phyloP scores from a whole-genome alignment of 1,284 basidiomycete species.

The Ganoderma sinense region DNA sequence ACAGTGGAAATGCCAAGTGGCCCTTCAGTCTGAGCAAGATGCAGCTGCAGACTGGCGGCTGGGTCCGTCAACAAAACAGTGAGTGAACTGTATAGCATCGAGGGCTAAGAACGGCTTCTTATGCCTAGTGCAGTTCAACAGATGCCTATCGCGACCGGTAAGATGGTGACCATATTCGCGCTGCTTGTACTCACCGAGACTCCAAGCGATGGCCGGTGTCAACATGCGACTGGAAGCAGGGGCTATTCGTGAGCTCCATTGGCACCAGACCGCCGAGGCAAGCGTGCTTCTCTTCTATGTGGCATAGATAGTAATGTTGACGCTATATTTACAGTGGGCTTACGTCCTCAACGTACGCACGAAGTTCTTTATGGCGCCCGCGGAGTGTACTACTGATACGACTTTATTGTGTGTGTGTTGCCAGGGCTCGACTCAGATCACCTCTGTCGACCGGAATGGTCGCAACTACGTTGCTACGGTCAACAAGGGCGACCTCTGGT shows the following conservation, averaged over 20 bases:
- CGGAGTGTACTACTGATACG: background rate
- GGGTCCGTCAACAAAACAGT: conserved; percentile 74
- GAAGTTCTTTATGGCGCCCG: background rate
- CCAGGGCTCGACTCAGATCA: conserved; percentile 67
- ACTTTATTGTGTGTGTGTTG: background rate
- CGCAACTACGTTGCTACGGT: conserved; percentile 65
- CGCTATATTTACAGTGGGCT: conserved; percentile 55
- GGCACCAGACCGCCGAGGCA: conserved; percentile 73
- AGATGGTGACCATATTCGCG: conserved; percentile 12
- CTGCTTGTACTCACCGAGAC: background rate
- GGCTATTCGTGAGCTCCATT: conserved; percentile 72
- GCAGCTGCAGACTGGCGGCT: conserved; percentile 71
- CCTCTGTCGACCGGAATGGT: conserved; percentile 64
- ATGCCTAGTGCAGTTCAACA: conserved; percentile 46
- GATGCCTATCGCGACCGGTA: conserved; percentile 67
- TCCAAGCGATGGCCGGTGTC: conserved; percentile 64
- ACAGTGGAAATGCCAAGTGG: conserved; percentile 69
- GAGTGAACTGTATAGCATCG: conserved; percentile 20
- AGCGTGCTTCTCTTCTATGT: conserved; percentile 14
- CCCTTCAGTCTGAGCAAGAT: conserved; percentile 71
- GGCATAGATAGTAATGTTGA: background rate
- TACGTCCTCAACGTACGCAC: conserved; percentile 61
- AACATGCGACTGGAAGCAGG: conserved; percentile 73
- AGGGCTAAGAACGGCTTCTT: background rate
- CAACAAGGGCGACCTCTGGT: conserved; percentile 48